Evolutionary conservation across 345 rosid species (phyloP).

Genomic region (Pelargonium nanum): DNA sequence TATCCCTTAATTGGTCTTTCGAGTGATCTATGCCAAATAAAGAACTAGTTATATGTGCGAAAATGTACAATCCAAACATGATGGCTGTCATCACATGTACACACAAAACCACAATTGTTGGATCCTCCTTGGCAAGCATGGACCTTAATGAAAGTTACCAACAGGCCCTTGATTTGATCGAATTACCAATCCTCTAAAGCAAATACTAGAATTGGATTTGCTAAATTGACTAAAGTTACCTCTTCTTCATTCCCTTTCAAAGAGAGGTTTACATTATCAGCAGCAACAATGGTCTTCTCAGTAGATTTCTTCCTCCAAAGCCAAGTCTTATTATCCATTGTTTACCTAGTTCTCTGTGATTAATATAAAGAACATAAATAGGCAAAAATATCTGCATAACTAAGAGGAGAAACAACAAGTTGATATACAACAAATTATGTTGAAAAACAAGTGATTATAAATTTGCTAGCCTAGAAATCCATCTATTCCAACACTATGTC

Average conservation of each 20-base stretch:
- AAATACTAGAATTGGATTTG: too few relatives aligned
- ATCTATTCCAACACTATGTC: neutral
- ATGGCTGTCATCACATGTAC: neutral
- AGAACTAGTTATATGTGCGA: too few relatives aligned
- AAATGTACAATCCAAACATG: neutral
- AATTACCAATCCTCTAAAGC: neutral
- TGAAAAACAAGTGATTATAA: neutral
- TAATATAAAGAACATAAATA: too few relatives aligned
- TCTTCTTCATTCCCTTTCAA: constrained; percentile 38
- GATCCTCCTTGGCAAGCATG: neutral
- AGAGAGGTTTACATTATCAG: constrained; percentile 25
- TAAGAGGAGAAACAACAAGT: neutral
- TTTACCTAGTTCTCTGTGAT: constrained; percentile 13
- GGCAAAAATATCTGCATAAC: neutral
- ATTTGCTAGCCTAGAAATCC: neutral
- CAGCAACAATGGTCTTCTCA: constrained; percentile 37
- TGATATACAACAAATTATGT: neutral
- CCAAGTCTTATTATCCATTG: constrained; percentile 77
- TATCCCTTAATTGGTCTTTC: neutral
- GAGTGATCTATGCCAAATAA: neutral
- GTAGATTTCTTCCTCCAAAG: constrained; percentile 73
- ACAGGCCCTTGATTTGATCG: neutral
- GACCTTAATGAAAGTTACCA: neutral
- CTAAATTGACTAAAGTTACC: constrained; percentile 26
- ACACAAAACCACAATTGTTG: neutral